A percentile compares a stretch with the other conserved stretches of the same genome.
Conservation (phyloP, 2,329 filamentous ascomycete genomes). For the Penicillium fuscoglaucum region DNA sequence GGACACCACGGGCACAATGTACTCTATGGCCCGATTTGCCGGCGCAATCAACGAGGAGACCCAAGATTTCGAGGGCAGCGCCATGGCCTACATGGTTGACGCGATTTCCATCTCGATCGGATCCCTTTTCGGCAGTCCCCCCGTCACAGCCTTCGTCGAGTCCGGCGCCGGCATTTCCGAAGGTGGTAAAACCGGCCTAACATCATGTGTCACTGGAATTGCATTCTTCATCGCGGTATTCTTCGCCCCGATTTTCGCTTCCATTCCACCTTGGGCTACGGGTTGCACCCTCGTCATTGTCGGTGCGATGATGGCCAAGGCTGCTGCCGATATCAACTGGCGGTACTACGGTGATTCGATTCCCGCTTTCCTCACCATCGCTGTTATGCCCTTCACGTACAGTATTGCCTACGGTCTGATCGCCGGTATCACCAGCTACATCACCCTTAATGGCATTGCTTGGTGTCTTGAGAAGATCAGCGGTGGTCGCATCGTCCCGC, state of each 20-base stretch:
- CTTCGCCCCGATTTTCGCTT: constrained; percentile 87
- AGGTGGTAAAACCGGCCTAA: constrained; percentile 82
- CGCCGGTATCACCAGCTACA: constrained; percentile 74
- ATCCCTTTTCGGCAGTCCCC: constrained; percentile 72
- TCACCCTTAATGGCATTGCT: constrained; percentile 69
- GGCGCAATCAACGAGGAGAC: constrained; percentile 77
- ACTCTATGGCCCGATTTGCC: constrained; percentile 85
- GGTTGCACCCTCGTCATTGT: constrained; percentile 85
- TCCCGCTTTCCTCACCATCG: constrained; percentile 80
- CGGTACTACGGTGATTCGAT: constrained; percentile 78
- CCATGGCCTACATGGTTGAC: constrained; percentile 79
- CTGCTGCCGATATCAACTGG: constrained; percentile 86
- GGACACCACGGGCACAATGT: constrained; percentile 81
- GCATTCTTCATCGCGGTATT: constrained; percentile 87
- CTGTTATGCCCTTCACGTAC: constrained; percentile 87
- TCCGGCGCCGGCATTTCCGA: constrained; percentile 89
- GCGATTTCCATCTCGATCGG: constrained; percentile 78
- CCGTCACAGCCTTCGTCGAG: constrained; percentile 84
- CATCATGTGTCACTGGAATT: constrained; percentile 72
- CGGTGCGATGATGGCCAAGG: constrained; percentile 80
- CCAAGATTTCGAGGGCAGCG: constrained; percentile 83
- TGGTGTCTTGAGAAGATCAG: constrained; percentile 68
- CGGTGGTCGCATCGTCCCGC: constrained; percentile 69
- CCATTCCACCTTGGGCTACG: constrained; percentile 85
- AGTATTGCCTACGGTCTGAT: constrained; percentile 85